Evolutionary conservation across 2,329 filamentous ascomycete genomes (phyloP), one percentile per base, ranked within the genome.

Genomic region (Colletotrichum simmondsii): DNA sequence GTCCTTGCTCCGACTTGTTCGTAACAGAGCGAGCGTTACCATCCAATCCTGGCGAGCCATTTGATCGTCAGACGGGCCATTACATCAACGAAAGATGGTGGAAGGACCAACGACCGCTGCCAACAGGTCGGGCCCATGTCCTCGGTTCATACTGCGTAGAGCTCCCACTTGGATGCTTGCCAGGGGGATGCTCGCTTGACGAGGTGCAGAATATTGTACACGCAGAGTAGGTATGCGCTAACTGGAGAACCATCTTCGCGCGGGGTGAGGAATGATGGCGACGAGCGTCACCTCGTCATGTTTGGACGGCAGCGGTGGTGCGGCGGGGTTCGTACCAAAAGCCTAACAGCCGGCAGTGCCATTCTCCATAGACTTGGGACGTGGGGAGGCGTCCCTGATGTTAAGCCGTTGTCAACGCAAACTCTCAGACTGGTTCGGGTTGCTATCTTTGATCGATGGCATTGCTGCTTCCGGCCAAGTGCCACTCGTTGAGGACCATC

Each of bases 221-320:
- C 7, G n/a, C 19, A 49, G 16, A 49, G 42, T n/a, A 49, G 16
- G 60, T n/a, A 49, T 22, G 60, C 52, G 32, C 24, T 46, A 64
- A 4, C 49, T 8, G 46, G 19, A 16, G 37, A 49, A 16, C 24
- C 35, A 14, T 61, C 53, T 63, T 19, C 37, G 37, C 37, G 53
- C 24, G 24, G 59, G 69, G 65, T 59, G 37, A 54, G 35, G 53
- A 24, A 67, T 61, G 53, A 64, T 64, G 64, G 65, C 58, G 11
- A 64, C 26, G 46, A 49, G 28, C 60, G 46, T 63, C 46, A 63
- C 37, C 59, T 30, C 64, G 63, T 52, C 54, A 66, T 60, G 62
- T 24, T 37, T 71, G 62, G 54, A 66, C 49, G 54, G 49, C 32
- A 22, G 42, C 28, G 3, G 22, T 35, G 16, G 14, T 11, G 14